phyloP scores from a whole-genome alignment of 2,329 filamentous ascomycete genomes.

The Lasiodiplodia theobromae region DNA sequence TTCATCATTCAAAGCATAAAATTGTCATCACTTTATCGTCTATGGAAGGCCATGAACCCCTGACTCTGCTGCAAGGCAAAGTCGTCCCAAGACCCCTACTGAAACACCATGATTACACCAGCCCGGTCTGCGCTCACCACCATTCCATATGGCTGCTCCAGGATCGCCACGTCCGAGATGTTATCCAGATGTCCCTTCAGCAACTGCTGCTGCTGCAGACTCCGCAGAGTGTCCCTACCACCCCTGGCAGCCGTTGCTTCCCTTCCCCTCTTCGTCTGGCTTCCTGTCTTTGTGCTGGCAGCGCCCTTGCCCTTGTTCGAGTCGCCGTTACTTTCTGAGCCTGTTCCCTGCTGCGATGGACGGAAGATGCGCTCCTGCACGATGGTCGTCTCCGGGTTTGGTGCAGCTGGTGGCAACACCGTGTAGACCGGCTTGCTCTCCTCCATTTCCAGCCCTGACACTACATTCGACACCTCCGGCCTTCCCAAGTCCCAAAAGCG shows the following conservation, averaged over 20 bases:
- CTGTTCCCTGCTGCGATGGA: conserved; percentile 12
- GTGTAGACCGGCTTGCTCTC: conserved; percentile 33
- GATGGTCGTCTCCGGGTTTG: conserved; percentile 27
- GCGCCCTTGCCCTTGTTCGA: conserved; percentile 10
- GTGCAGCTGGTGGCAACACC: conserved; percentile 18
- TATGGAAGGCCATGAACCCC: not conserved
- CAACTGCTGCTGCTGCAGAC: conserved; percentile 81
- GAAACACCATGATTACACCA: conserved; percentile 87
- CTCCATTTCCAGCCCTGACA: conserved; percentile 72
- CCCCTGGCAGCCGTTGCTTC: conserved; percentile 15
- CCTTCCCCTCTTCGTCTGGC: conserved; percentile 7
- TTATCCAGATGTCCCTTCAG: conserved; percentile 86
- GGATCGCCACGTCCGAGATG: conserved; percentile 84
- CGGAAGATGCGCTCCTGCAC: conserved; percentile 25
- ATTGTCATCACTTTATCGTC: not conserved
- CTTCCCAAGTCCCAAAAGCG: conserved; percentile 91
- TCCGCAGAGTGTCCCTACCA: conserved; percentile 51
- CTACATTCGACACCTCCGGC: conserved; percentile 78
- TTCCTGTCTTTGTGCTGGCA: conserved; percentile 4
- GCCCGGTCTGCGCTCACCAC: conserved; percentile 87
- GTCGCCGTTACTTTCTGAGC: not conserved
- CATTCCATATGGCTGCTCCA: conserved; percentile 93
- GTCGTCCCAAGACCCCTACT: conserved; percentile 45
- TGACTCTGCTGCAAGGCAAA: not conserved
- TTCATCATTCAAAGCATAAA: conserved; percentile 2